Percentiles rank a stretch among this genome's conserved stretches.
Evolutionary conservation across 2,329 filamentous ascomycete genomes (phyloP).

Genomic region (Camillea tinctor): DNA sequence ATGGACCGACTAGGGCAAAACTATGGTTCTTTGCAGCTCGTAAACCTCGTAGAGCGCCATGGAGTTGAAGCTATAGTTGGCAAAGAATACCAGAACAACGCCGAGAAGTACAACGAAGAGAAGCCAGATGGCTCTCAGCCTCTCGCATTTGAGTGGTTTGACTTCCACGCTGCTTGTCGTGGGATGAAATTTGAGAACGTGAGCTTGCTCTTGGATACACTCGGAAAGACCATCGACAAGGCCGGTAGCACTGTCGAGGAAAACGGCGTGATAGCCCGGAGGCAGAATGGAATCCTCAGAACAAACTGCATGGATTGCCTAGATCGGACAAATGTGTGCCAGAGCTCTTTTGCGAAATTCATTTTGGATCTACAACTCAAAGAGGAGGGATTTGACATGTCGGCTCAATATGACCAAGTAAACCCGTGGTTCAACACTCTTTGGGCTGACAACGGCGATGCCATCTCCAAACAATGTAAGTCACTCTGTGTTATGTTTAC

Average conservation of each 20-base stretch:
- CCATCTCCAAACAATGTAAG: conserved; percentile 80
- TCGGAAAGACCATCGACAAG: conserved; percentile 65
- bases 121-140: conserved; percentile 43
- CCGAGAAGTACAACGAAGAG: conserved; percentile 65
- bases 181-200: conserved; percentile 99
- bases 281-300: conserved; percentile 75
- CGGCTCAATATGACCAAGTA: conserved; percentile 70
- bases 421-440: conserved; percentile 94
- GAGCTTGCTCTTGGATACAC: conserved; percentile 68
- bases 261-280: conserved; percentile 41
- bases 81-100: conserved; percentile 69
- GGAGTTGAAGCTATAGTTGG: conserved; percentile 80
- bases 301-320: conserved; percentile 99
- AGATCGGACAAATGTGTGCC: conserved; percentile 92
- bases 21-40: conserved; percentile 76
- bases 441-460: conserved; percentile 97
- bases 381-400: conserved; percentile 72
- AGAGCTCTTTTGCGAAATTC: conserved; percentile 83
- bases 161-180: conserved; percentile 88
- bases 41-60: conserved; percentile 86
- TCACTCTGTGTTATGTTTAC: neutral
- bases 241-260: conserved; percentile 68
- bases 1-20: conserved; percentile 66
- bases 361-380: conserved; percentile 79
- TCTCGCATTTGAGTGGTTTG: conserved; percentile 89